These are phyloP conservation scores for Raphidocelis subcapitata DNA, from an alignment of 139 green algal genomes.

Conservation along the genomic window DNA sequence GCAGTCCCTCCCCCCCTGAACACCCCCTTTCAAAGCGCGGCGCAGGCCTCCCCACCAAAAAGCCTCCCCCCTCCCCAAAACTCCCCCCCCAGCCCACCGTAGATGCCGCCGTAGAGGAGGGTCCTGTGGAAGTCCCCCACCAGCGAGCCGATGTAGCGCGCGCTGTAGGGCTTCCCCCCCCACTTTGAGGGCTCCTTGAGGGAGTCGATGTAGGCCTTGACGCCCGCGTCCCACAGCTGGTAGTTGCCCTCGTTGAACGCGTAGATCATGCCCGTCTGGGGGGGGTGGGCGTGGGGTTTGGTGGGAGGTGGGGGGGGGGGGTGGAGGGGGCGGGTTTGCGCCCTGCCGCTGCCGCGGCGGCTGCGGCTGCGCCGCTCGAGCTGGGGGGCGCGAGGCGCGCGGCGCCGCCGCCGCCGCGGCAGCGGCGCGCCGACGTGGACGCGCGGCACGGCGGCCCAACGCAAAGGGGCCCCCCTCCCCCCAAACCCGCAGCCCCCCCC, in stretches of 20 bases:
- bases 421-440: not conserved
- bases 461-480: too few relatives aligned
- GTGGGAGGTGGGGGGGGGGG: too few relatives aligned
- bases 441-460: too few relatives aligned
- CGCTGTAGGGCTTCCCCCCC: slow-evolving; percentile 92
- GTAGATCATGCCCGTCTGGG: slow-evolving; percentile 96
- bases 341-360: not conserved
- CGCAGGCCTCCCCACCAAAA: too few relatives aligned
- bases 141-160: slow-evolving; percentile 95
- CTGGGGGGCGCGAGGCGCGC: too few relatives aligned
- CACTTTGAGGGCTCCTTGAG: slow-evolving; percentile 77
- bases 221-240: slow-evolving; percentile 71
- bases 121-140: slow-evolving; percentile 98
- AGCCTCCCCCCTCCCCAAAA: too few relatives aligned
- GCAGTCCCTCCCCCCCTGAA: too few relatives aligned
- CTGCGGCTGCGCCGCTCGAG: too few relatives aligned
- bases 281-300: slow-evolving; percentile 11
- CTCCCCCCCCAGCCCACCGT: too few relatives aligned
- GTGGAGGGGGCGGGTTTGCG: too few relatives aligned
- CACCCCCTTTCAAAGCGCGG: too few relatives aligned
- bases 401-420: too few relatives aligned
- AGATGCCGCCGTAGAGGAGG: slow-evolving; percentile 93
- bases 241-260: slow-evolving; percentile 99
- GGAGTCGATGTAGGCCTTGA: slow-evolving; percentile 81
- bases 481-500: not conserved